These are phyloP conservation scores for Clavaria fumosa DNA, from an alignment of 768 basidiomycete species.

Conservation along the genomic window DNA sequence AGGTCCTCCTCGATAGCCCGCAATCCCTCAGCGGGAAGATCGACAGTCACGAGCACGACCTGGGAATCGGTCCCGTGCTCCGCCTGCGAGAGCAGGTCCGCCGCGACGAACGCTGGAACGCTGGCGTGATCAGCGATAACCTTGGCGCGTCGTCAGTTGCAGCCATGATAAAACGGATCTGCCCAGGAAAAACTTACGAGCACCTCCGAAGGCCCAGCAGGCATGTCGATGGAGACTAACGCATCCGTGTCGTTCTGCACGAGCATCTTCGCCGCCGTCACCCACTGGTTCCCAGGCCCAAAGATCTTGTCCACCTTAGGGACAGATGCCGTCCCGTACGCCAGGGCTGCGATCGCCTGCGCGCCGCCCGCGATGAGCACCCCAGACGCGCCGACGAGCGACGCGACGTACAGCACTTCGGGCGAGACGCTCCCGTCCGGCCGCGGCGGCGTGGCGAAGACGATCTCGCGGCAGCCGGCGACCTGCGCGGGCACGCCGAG, in stretches of 20 bases:
- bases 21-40: slow-evolving; percentile 45
- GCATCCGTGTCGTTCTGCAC: slow-evolving; percentile 98
- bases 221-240: slow-evolving; percentile 95
- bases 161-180: slow-evolving; percentile 1
- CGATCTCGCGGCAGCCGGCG: slow-evolving; percentile 83
- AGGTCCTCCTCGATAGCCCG: slow-evolving; percentile 72
- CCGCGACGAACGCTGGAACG: slow-evolving; percentile 83
- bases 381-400: slow-evolving; percentile 77
- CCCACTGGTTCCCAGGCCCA: slow-evolving; percentile 99
- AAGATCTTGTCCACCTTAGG: slow-evolving; percentile 99
- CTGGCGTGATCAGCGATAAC: slow-evolving; percentile 86
- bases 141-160: slow-evolving; percentile 36
- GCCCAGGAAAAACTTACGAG: slow-evolving; percentile 41
- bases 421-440: slow-evolving; percentile 87
- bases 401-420: slow-evolving; percentile 94
- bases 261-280: slow-evolving; percentile 98
- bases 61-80: slow-evolving; percentile 98
- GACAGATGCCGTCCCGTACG: slow-evolving; percentile 89
- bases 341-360: slow-evolving; percentile 90
- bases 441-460: slow-evolving; percentile 92
- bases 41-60: slow-evolving; percentile 80
- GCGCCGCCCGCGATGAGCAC: slow-evolving; percentile 93
- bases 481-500: slow-evolving; percentile 96
- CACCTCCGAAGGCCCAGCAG: slow-evolving; percentile 95
- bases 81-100: slow-evolving; percentile 93